Conservation (phyloP, 305 asterid genomes). For the Fraxinus xanthoxyloides region DNA sequence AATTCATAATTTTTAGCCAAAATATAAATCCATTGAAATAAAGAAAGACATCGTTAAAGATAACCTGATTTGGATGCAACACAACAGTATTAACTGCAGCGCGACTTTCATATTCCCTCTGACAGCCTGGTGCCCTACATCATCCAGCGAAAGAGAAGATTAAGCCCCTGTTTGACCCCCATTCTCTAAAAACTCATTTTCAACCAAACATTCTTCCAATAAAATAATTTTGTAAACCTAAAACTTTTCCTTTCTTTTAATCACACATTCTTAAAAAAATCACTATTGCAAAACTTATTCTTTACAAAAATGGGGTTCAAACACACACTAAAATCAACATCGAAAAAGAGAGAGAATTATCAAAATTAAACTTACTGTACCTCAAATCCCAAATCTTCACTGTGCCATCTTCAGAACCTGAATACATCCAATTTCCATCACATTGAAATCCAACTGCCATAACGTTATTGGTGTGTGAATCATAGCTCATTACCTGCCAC, state of each 20-base stretch:
- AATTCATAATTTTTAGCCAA: neutral
- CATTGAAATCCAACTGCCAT: slow-evolving; percentile 98
- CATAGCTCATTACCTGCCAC: slow-evolving; percentile 87
- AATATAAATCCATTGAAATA: neutral
- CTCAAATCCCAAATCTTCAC: slow-evolving; percentile 97
- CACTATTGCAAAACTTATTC: neutral
- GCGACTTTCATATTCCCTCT: slow-evolving; percentile 95
- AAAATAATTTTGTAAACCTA: neutral
- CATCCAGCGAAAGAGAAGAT: slow-evolving; percentile 23
- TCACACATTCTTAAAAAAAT: too few species aligned
- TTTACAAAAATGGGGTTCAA: neutral
- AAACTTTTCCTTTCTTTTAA: neutral
- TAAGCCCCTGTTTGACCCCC: neutral
- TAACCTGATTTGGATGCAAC: slow-evolving; percentile 94
- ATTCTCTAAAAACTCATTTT: neutral
- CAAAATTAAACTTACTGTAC: slow-evolving; percentile 27
- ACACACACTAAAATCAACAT: neutral
- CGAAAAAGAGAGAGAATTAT: neutral
- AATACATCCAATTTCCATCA: slow-evolving; percentile 98
- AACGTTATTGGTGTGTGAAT: slow-evolving; percentile 89
- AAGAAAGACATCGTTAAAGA: slow-evolving; percentile 6
- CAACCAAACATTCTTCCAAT: neutral
- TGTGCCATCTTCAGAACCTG: slow-evolving; percentile 99
- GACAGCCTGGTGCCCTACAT: slow-evolving; percentile 93
- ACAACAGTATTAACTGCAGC: slow-evolving; percentile 98